phyloP scores from a whole-genome alignment of 495 filamentous ascomycete genomes.

The Saxophila tyrrhenica region DNA sequence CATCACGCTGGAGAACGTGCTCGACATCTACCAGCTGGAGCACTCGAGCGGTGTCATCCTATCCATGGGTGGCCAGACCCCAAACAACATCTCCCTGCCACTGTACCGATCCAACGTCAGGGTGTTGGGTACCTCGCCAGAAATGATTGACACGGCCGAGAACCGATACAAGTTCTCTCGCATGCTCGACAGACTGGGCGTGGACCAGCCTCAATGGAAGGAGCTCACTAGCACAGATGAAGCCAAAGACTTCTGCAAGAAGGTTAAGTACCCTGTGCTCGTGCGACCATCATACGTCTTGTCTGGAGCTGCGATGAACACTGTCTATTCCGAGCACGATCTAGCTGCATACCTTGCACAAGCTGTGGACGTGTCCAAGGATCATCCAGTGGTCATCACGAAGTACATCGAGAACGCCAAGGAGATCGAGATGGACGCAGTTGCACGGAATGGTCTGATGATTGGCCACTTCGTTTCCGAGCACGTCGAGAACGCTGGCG shows the following conservation, averaged over 20 bases:
- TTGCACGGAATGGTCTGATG: conserved; percentile 75
- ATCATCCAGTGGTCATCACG: conserved; percentile 96
- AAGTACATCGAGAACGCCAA: conserved; percentile 97
- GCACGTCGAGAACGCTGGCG: conserved; percentile 94
- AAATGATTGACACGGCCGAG: conserved; percentile 97
- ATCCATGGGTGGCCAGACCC: conserved; percentile 95
- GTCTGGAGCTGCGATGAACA: conserved; percentile 97
- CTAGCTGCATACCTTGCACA: conserved; percentile 84
- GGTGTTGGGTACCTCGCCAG: conserved; percentile 87
- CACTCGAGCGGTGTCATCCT: conserved; percentile 81
- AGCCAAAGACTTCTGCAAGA: conserved; percentile 72
- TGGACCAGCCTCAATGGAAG: conserved; percentile 96
- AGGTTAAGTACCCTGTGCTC: conserved; percentile 86
- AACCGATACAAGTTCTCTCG: conserved; percentile 98
- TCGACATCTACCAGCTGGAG: conserved; percentile 93
- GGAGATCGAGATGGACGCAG: conserved; percentile 96
- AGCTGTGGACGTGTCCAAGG: conserved; percentile 82
- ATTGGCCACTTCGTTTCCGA: conserved; percentile 91
- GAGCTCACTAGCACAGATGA: conserved; percentile 86
- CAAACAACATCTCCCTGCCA: conserved; percentile 93
- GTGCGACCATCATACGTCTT: conserved; percentile 96
- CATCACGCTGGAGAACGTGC: conserved; percentile 84
- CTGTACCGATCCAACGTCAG: conserved; percentile 81
- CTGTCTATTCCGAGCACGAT: conserved; percentile 86
- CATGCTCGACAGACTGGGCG: conserved; percentile 85